Base-by-base conservation (phyloP, 2,329 filamentous ascomycete species). In the Colletotrichum sp. region DNA sequence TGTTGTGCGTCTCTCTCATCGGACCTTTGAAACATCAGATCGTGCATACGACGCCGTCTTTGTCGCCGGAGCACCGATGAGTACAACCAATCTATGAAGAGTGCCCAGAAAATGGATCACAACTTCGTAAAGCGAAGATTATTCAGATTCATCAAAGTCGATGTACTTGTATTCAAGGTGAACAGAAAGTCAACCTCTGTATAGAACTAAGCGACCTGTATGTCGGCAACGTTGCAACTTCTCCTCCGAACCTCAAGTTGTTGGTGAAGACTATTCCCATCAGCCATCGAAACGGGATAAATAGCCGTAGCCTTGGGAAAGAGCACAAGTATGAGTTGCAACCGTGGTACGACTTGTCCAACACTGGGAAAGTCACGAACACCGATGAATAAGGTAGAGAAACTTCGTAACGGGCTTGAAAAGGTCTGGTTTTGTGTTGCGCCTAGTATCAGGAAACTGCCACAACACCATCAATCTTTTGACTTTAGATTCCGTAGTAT, bases 391-490 rank as follows among this genome's bases (percentile, higher is more conserved):
- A n/a, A n/a, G n/a, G n/a, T n/a, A n/a, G n/a, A n/a, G n/a, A n/a
- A n/a, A n/a, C 3, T 3, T 48, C 1, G n/a, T 22, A 10, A 22
- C 1, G 3, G 44, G n/a, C n/a, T 12, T 22, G n/a, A 4, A 44
- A 6, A n/a, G 3, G 5, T 0, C 18, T n/a, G 39, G 0, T 44
- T 44, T 48, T 48, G 1, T 22, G 44, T 22, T 48, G 10, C 13
- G 8, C 8, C 10, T 22, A 32, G 44, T 6, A 22, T 22, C 8
- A 22, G 2, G 22, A 48, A 22, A 48, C 6, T 48, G 44, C 44
- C 1, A 48, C n/a, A 48, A 8, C 44, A 8, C 18, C 44, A 22
- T 48, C 6, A 8, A 13, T 13, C 10, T 48, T 13, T 48, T 13
- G n/a, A 13, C n/a, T 4, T 48, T 3, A 13, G 10, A 22, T 22